A percentile compares a stretch with the other conserved stretches of the same genome.
Conservation (phyloP, 1,139 yeast genomes). For the Diutina neorugosa region DNA sequence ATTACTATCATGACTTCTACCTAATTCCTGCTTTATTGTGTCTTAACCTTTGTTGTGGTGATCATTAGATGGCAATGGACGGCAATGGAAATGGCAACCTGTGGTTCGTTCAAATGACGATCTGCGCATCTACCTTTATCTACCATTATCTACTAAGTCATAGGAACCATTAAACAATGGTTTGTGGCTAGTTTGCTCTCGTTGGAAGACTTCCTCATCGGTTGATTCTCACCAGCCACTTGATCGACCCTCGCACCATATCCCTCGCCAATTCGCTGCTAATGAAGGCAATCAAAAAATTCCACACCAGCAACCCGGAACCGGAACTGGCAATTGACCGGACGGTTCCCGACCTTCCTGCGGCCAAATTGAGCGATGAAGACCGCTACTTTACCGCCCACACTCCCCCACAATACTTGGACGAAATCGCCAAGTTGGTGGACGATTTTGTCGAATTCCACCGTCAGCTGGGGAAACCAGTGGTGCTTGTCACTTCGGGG, state of each 20-base stretch:
- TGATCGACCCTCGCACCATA: neutral
- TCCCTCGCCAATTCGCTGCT: neutral
- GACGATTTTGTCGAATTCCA: slow-evolving; percentile 45
- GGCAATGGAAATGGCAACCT: no score
- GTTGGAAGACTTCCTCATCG: no score
- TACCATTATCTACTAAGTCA: no score
- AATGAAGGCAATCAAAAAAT: neutral
- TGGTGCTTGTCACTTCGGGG: slow-evolving; percentile 88
- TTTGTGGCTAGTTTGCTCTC: no score
- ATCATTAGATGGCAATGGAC: no score
- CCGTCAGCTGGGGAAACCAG: slow-evolving; percentile 28
- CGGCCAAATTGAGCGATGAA: slow-evolving; percentile 66
- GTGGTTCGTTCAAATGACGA: no score
- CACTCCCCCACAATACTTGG: slow-evolving; percentile 62
- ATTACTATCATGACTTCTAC: no score
- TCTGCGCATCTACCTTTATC: no score
- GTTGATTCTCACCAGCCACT: neutral
- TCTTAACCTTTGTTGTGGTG: no score
- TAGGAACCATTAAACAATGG: neutral
- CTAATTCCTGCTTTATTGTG: no score
- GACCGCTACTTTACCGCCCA: slow-evolving; percentile 62
- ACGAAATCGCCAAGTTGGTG: slow-evolving; percentile 45
- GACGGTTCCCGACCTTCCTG: slow-evolving; percentile 61
- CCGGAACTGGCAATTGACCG: slow-evolving; percentile 70
- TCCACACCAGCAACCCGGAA: slow-evolving; percentile 60